A percentile compares a stretch with the other conserved stretches of the same genome.
phyloP scores from a whole-genome alignment of 352 stramenopile genomes.

The Globisporangium carolinianum region DNA sequence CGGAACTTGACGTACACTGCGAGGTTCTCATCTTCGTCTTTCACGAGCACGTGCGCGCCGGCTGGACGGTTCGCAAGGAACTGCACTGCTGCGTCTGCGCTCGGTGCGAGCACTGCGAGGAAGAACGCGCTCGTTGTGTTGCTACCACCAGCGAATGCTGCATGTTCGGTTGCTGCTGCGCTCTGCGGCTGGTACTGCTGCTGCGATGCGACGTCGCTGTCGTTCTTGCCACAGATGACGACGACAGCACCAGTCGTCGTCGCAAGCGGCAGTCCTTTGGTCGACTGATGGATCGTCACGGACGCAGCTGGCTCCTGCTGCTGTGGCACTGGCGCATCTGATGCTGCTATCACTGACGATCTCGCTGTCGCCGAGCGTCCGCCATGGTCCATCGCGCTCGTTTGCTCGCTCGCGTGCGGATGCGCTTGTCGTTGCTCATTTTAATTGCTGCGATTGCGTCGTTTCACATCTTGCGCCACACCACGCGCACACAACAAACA shows the following conservation, averaged over 20 bases:
- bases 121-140: constrained; percentile 17
- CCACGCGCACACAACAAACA: no score
- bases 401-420: neutral
- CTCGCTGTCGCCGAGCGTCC: neutral
- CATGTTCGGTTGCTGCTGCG: neutral
- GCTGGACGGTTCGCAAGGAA: constrained; percentile 37
- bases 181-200: neutral
- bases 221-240: constrained; percentile 1
- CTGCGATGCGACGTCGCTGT: neutral
- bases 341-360: no score
- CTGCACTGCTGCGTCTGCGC: constrained; percentile 24
- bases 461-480: no score
- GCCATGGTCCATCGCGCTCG: neutral
- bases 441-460: no score
- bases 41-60: constrained; percentile 39
- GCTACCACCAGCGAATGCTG: neutral
- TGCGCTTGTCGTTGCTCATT: neutral
- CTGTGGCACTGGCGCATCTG: no score
- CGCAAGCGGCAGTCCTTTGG: constrained; percentile 2
- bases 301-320: neutral
- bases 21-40: constrained; percentile 32
- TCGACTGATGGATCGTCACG: neutral
- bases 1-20: constrained; percentile 55
- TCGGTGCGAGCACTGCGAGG: constrained; percentile 43
- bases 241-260: constrained; percentile 7